These are phyloP conservation scores for Trichoderma guizhouense DNA, from an alignment of 2,329 filamentous ascomycete genomes.

Conservation along the genomic window DNA sequence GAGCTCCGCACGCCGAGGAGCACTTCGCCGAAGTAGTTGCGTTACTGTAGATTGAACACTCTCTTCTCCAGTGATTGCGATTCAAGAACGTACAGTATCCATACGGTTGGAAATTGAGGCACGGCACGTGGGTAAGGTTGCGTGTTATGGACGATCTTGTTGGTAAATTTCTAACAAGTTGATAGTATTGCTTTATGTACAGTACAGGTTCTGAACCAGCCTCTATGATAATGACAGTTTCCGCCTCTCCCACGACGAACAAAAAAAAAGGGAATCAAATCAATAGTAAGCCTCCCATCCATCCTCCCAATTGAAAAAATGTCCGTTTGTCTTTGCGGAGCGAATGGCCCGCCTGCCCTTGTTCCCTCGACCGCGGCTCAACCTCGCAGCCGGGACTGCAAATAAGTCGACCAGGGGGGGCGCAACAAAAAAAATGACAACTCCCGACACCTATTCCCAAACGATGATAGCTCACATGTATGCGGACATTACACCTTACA, in stretches of 20 bases:
- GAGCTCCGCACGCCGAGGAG: background rate
- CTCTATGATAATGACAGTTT: background rate
- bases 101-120: background rate
- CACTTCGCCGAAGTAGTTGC: background rate
- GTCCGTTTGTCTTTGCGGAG: background rate
- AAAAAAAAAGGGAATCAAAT: background rate
- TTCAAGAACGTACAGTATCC: background rate
- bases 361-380: background rate
- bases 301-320: background rate
- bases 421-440: background rate
- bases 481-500: constrained; percentile 11
- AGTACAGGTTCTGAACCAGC: background rate
- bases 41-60: background rate
- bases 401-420: background rate
- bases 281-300: background rate
- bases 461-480: constrained; percentile 6
- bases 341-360: background rate
- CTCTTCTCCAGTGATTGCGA: background rate
- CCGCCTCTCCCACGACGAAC: background rate
- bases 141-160: background rate
- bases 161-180: background rate
- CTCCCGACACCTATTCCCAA: constrained; percentile 12
- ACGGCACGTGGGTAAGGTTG: background rate
- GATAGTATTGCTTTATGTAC: background rate
- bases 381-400: background rate